Percentiles rank a stretch among this genome's conserved stretches.
Evolutionary conservation across 495 filamentous ascomycete species (phyloP).

Genomic region (Penicillium pancosmium): DNA sequence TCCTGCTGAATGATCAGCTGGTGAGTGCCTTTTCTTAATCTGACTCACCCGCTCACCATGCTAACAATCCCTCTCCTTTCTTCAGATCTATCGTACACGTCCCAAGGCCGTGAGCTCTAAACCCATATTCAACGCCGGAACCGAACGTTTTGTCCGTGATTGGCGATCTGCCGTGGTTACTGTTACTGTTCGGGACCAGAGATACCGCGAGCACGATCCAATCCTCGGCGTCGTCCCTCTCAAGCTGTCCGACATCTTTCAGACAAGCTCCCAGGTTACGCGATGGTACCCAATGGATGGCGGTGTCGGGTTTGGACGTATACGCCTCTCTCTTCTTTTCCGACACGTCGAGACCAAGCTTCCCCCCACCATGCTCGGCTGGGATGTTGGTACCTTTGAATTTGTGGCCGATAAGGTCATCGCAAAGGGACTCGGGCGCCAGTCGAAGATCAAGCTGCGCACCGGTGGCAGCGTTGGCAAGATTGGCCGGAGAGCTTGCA

Average conservation of each 20-base stretch:
- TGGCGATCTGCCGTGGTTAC: conserved; percentile 88
- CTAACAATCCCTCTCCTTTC: background rate
- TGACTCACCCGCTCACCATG: background rate
- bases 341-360: conserved; percentile 81
- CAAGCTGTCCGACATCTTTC: conserved; percentile 82
- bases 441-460: conserved; percentile 70
- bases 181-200: conserved; percentile 81
- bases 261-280: conserved; percentile 80
- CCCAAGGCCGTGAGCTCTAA: conserved; percentile 89
- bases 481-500: conserved; percentile 59
- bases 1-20: conserved; percentile 84
- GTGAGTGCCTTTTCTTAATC: conserved; percentile 35
- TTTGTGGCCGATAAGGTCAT: conserved; percentile 70
- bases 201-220: conserved; percentile 90
- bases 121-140: conserved; percentile 96
- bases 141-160: conserved; percentile 91
- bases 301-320: conserved; percentile 78
- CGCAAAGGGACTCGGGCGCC: conserved; percentile 57
- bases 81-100: conserved; percentile 81
- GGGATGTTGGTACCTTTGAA: conserved; percentile 93
- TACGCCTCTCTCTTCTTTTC: conserved; percentile 88
- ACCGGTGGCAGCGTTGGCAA: conserved; percentile 84
- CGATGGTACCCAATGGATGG: conserved; percentile 70
- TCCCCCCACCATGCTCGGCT: conserved; percentile 80
- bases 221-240: conserved; percentile 89